Base-by-base conservation (phyloP, 2,329 filamentous ascomycete species). In the Aspergillus terreus region DNA sequence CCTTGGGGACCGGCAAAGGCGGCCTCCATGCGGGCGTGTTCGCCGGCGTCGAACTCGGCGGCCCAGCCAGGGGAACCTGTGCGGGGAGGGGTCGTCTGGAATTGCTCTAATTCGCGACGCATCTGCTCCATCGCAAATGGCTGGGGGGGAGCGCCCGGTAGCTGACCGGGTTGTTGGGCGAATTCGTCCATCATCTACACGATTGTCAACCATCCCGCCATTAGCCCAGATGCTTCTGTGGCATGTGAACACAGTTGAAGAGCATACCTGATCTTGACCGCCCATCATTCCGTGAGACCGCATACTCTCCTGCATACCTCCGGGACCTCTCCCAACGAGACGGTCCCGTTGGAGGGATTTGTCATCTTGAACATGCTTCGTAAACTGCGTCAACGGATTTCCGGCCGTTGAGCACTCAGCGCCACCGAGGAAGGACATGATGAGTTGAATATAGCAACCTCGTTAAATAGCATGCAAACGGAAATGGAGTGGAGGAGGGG, bases 321-420 rank as follows among this genome's bases (percentile, higher is more conserved):
- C 84, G 0, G 88, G 86, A 0, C 84, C 85, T 59, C 86, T 79
- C 56, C 89, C 90, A 54, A 89, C 85, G 55, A 97, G 79, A 53
- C 94, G 84, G 72, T 99, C 94, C 65, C 92, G 82, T 75, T 97
- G 94, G 52, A 97, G 78, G 52, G 89, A 94, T 75, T 92, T 95
- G 77, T 99, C 94, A 80, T 95, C 90, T 68, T 95, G 89, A 51
- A 94, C 90, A 73, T 96, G 92, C 75, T 99, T 99, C 58, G 92
- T 90, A 72, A 99, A 95, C 78, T 97, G 94, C 69, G 90, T 92
- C 65, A 99, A 85, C 52, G 95, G 94, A 73, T 99, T 99, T 67
- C 87, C 90, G 59, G 89, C 91, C 56, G 94, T 95, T 51, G 92
- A 97, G 81, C 94, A 99, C 77, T 97, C 94, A 63, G 92, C 88